Evolutionary conservation across 108 stramenopile genomes (phyloP).

Genomic region (Fragilaria crotonensis): DNA sequence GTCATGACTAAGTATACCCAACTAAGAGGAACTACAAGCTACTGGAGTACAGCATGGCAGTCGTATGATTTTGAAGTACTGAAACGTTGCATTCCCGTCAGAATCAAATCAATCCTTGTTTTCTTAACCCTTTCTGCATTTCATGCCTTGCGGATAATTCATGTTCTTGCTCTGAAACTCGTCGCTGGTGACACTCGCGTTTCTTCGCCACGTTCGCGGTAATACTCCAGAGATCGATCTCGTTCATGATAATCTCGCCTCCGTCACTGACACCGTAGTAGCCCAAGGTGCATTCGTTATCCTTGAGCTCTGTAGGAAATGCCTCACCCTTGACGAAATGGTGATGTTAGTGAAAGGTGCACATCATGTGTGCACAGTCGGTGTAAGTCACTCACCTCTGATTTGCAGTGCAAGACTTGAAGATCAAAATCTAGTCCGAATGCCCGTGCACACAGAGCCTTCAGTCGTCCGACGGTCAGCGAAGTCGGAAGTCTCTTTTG

Average conservation of each 20-base stretch:
- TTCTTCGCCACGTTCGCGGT: no score
- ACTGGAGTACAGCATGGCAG: no score
- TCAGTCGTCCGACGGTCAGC: conserved; percentile 69
- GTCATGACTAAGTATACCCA: no score
- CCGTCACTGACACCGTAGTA: conserved; percentile 88
- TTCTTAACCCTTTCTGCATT: no score
- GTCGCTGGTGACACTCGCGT: no score
- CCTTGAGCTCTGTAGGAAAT: conserved; percentile 67
- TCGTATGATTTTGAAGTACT: no score
- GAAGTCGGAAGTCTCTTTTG: conserved; percentile 57
- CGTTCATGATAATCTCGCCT: conserved; percentile 72
- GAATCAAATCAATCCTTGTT: no score
- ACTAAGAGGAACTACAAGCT: no score
- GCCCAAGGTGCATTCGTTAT: conserved; percentile 53
- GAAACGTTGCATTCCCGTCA: no score
- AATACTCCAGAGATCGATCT: no score
- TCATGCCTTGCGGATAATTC: no score
- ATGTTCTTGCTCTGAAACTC: no score
- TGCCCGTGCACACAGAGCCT: conserved; percentile 62
- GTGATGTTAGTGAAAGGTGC: background rate
- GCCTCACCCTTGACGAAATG: conserved; percentile 31
- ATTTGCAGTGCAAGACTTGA: conserved; percentile 61
- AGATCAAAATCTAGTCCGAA: conserved; percentile 77
- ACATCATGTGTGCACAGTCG: background rate
- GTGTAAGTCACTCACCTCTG: conserved; percentile 25